Base-by-base conservation (phyloP, 441 rosid genomes). In the Aleurites moluccanus region DNA sequence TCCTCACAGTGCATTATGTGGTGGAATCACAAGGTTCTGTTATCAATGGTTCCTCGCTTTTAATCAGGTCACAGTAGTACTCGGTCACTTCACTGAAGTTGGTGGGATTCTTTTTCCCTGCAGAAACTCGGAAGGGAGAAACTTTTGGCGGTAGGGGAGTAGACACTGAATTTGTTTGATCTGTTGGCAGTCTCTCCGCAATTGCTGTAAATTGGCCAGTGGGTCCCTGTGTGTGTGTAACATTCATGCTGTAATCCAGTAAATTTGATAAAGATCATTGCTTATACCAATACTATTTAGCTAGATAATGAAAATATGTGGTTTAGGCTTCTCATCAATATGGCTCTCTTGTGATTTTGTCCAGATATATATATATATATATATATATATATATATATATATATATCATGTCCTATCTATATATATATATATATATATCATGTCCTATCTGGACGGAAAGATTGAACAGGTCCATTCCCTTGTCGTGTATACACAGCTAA, bases 131-230 rank as follows among this genome's bases (percentile, higher is more conserved):
- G 65, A 74, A 27, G 38, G 47, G 9, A 2, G 64, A 62, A 45
- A 21, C 60, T 60, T 50, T 65, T 50, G 56, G 44, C 52, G 74
- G 10, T 45, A 35, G 18, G 73, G 65, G 56, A 33, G 40, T 35
- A 70, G 74, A 61, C 60, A 76, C 28, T 73, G 44, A 33, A 35
- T 70, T 67, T 52, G 28, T 40, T 64, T 60, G 64, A 67, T 75
- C 72, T 67, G 75, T 72, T 64, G 69, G 76, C 80, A 69, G 35
- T 70, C 61, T 80, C 52, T 74, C 6, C 9, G 25, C 71, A 73
- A 69, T 64, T 69, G 55, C 56, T 84, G 87, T 86, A 86, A 75
- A 85, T 45, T 81, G 79, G 73, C 75, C 61, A 76, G 76, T 44
- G 40, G 65, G 38, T 57, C 70, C 55, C 3, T 35, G 42, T 63